These are phyloP conservation scores for Tolypocladium ovalisporum DNA, from an alignment of 2,329 filamentous ascomycete genomes.

Conservation along the genomic window DNA sequence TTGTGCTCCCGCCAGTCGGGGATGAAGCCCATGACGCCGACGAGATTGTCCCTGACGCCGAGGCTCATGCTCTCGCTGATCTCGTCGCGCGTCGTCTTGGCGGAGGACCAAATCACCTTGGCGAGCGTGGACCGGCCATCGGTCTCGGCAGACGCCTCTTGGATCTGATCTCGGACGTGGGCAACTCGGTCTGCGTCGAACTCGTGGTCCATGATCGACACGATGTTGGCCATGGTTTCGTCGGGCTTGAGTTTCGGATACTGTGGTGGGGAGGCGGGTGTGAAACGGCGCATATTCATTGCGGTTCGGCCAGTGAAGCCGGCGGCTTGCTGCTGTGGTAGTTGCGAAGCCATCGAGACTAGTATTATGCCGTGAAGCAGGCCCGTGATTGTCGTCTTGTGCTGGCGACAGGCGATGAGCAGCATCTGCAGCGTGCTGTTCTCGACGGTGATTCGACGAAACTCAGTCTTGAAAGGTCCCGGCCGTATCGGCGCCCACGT, in stretches of 20 bases:
- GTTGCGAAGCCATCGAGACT: background rate
- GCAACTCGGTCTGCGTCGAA: background rate
- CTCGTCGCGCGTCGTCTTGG: background rate
- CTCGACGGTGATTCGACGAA: background rate
- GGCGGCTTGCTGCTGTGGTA: background rate
- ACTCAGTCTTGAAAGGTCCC: background rate
- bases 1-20: background rate
- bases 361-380: background rate
- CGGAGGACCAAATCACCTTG: background rate
- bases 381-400: background rate
- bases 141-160: background rate
- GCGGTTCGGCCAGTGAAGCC: background rate
- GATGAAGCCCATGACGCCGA: background rate
- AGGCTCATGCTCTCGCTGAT: background rate
- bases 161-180: background rate
- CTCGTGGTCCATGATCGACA: background rate
- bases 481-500: background rate
- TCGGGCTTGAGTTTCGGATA: background rate
- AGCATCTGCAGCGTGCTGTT: background rate
- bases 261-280: background rate
- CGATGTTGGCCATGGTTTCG: background rate
- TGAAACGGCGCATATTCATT: background rate
- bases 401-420: background rate
- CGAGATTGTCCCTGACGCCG: background rate
- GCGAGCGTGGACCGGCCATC: background rate